phyloP scores from a whole-genome alignment of 192 early-diverging fungal genomes.

The Backusella liffmaniae region DNA sequence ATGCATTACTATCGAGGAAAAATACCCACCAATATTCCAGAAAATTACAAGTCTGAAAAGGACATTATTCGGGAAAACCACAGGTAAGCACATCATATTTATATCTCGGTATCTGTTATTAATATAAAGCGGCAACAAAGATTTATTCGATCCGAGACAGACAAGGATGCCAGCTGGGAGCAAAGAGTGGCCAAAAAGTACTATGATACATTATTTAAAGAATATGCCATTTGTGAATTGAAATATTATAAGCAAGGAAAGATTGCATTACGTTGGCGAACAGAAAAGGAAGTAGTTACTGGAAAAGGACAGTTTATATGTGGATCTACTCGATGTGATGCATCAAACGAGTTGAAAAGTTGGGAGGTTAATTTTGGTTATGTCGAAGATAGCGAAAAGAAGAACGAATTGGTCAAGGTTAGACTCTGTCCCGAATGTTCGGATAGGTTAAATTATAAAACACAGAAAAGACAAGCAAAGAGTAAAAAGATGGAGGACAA shows the following conservation, averaged over 20 bases:
- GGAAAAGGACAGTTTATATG: conserved; percentile 81
- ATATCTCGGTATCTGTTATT: no score
- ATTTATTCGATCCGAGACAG: conserved; percentile 51
- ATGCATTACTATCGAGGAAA: conserved; percentile 33
- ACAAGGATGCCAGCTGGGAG: conserved; percentile 62
- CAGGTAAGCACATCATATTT: conserved; percentile 40
- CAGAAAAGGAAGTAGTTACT: conserved; percentile 59
- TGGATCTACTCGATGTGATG: conserved; percentile 56
- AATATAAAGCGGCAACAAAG: conserved; percentile 24
- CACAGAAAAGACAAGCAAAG: conserved; percentile 43
- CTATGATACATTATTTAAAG: conserved; percentile 84
- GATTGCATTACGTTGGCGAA: conserved; percentile 74
- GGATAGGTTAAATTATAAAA: conserved; percentile 72
- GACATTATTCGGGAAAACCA: conserved; percentile 76
- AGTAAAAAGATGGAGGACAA: conserved; percentile 17
- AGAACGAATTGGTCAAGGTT: conserved; percentile 83
- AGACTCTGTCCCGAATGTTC: conserved; percentile 72
- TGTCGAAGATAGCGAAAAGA: conserved; percentile 65
- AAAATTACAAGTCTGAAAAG: conserved; percentile 48
- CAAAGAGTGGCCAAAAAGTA: conserved; percentile 79
- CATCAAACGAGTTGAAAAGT: conserved; percentile 49
- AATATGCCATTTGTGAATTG: conserved; percentile 76
- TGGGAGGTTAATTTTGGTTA: conserved; percentile 92
- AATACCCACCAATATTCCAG: background rate
- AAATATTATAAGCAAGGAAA: conserved; percentile 68